phyloP scores from a whole-genome alignment of 768 basidiomycete species.

The Porphyrellus cyaneotinctus region DNA sequence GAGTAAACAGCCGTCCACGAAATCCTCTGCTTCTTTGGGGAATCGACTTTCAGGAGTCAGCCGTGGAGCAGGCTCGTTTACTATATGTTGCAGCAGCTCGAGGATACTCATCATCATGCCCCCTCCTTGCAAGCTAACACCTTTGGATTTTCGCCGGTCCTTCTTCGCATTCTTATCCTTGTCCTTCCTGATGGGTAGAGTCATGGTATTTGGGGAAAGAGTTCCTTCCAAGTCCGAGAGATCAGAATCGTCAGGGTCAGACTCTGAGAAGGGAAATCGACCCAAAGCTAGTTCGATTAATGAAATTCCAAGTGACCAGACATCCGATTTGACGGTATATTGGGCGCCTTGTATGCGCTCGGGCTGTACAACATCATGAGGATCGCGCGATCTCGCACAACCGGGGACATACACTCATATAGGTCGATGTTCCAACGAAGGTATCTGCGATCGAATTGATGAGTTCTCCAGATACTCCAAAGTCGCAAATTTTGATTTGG shows the following conservation, averaged over 20 bases:
- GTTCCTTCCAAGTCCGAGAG: slow-evolving; percentile 77
- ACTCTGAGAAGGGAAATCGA: slow-evolving; percentile 93
- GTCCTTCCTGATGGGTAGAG: slow-evolving; percentile 32
- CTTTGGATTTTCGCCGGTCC: slow-evolving; percentile 84
- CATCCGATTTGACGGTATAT: slow-evolving; percentile 98
- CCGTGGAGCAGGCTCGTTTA: slow-evolving; percentile 94
- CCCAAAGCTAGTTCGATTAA: slow-evolving; percentile 96
- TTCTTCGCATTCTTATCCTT: slow-evolving; percentile 55
- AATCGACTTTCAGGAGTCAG: slow-evolving; percentile 71
- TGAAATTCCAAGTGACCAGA: slow-evolving; percentile 97
- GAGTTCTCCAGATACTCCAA: slow-evolving; percentile 97
- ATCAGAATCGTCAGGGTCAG: slow-evolving; percentile 70
- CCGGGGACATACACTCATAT: slow-evolving; percentile 85
- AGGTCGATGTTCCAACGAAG: slow-evolving; percentile 97
- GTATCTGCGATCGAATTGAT: slow-evolving; percentile 99
- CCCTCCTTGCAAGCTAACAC: slow-evolving; percentile 90
- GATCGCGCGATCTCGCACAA: slow-evolving; percentile 9
- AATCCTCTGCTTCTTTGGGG: slow-evolving; percentile 72
- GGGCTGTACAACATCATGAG: slow-evolving; percentile 53
- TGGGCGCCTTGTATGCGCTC: slow-evolving; percentile 98
- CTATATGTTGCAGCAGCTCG: slow-evolving; percentile 95
- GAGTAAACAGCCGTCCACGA: slow-evolving; percentile 84
- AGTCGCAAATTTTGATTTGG: slow-evolving; percentile 98
- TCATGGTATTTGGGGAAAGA: slow-evolving; percentile 63
- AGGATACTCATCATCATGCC: slow-evolving; percentile 98